Base-by-base conservation (phyloP, 441 rosid genomes). In the Pelargonium myrrhifolium region DNA sequence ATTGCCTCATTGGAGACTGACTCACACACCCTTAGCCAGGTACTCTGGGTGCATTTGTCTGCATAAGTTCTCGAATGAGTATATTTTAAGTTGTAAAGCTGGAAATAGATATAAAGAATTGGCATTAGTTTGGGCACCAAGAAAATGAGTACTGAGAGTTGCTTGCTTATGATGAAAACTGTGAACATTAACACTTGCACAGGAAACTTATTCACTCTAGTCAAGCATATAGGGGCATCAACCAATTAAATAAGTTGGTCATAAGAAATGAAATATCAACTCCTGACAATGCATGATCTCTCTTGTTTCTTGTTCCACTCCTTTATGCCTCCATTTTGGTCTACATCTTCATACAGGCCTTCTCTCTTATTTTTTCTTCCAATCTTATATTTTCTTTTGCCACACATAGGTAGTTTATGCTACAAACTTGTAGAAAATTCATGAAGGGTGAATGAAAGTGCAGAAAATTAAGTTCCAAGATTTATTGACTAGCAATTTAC, bases 11-110 rank as follows among this genome's bases (percentile, higher is more conserved):
- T 84, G 73, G 89, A 86, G 67, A 85, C 82, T 74, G 96, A 86
- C 79, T 83, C 82, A 51, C 56, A 73, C 71, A 84, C 82, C 18
- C 88, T 86, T 72, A 65, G 73, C 31, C 92, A 92, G 89, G 96
- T 81, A 68, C 22, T 66, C 3, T 43, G 22, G 28, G 9, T 20
- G 28, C 20, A 12, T 56, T 4, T 9, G 61, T 15, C 9, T 51
- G 58, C 40, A 37, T 20, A 24, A 56, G 28, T 8, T 56, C 61
- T 1, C 11, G 24, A 56, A 56, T 56, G 61, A n/a, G 28, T 56
- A 56, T 9, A 56, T 24, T 56, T 56, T 9, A 49, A 49, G 7
- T 56, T 20, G 26, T 56, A 56, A 21, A 56, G 22, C 24, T 20
- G 24, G 61, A 56, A 56, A 56, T 56, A 21, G 61, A 56, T 56